Evolutionary conservation across 1,284 basidiomycete species (phyloP), one percentile per base, ranked within the genome.

Genomic region (Macrocybe sp.): DNA sequence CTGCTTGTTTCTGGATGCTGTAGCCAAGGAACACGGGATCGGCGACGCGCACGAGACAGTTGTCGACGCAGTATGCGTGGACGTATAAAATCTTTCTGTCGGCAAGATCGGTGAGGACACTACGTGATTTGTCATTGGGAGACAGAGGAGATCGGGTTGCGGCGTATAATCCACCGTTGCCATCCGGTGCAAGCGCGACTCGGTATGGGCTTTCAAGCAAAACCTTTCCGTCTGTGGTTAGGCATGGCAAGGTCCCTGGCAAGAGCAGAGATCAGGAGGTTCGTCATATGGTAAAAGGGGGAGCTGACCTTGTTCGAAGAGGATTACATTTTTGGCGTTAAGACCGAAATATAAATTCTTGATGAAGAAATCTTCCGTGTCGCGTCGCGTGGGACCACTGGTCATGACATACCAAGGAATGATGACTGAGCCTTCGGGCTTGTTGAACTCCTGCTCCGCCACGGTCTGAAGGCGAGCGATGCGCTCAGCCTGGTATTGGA

Each of bases 331-430:
- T 53, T 81, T 72, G 53, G 80, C 62, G 48, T 85, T 66, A 48
- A 99, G 77, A 3, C 96, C 96, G 65, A 99, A 99, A 73, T 79
- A 91, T 6, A 69, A 68, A 69, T 94, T 77, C 57, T 81, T 73
- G 51, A 70, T 72, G 70, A 99, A 98, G 75, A 89, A 99, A 37
- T 73, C 72, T 65, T 93, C 89, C 28, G 97, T 99, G 46, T 88
- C 87, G 49, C 72, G 73, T 52, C 94, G 81, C 29, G 97, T 99
- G 28, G 97, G 96, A 11, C 95, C 95, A 61, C 91, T 94, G 49
- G 96, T 99, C 97, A 99, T 99, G 62, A 99, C 84, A 73, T 97
- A 99, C 97, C 97, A 99, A 45, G 84, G 89, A 52, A 98, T 82
- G 49, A 79, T 67, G 45, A 87, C 83, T 2, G 79, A 76, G 42